Percentiles rank a stretch among this genome's conserved stretches.
Conservation (phyloP, 306 rosid genomes). For the Senna tora region DNA sequence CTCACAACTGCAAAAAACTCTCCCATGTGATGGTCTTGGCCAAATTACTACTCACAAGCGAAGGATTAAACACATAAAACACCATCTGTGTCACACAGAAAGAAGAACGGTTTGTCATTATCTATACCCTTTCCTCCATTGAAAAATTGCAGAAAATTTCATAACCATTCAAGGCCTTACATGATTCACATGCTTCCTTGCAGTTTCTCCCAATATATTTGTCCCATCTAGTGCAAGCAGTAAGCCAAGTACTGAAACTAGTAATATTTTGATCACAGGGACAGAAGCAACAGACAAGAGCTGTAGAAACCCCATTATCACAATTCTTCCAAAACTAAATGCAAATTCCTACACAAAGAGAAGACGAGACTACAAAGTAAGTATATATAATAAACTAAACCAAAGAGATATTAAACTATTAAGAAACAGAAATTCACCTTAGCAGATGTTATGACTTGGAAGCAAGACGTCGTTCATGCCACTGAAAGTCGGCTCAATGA, state of each 20-base stretch:
- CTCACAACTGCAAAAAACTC: constrained; percentile 48
- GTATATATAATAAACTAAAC: neutral
- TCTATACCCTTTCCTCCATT: neutral
- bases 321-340: constrained; percentile 19
- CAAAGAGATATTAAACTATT: neutral
- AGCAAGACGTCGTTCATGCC: neutral
- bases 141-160: neutral
- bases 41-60: constrained; percentile 54
- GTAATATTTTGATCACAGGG: constrained; percentile 52
- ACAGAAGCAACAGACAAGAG: constrained; percentile 51
- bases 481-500: neutral
- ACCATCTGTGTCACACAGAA: constrained; percentile 52
- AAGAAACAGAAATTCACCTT: neutral
- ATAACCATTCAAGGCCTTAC: constrained; percentile 28
- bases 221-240: constrained; percentile 52
- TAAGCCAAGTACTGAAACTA: constrained; percentile 50
- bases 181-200: constrained; percentile 52
- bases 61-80: constrained; percentile 61
- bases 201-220: constrained; percentile 48
- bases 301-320: constrained; percentile 49
- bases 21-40: constrained; percentile 51
- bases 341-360: constrained; percentile 22
- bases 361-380: neutral
- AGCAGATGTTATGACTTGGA: neutral
- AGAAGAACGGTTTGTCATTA: constrained; percentile 11